Base-by-base conservation (phyloP, 768 basidiomycete species). In the Hygrocybe punicea region DNA sequence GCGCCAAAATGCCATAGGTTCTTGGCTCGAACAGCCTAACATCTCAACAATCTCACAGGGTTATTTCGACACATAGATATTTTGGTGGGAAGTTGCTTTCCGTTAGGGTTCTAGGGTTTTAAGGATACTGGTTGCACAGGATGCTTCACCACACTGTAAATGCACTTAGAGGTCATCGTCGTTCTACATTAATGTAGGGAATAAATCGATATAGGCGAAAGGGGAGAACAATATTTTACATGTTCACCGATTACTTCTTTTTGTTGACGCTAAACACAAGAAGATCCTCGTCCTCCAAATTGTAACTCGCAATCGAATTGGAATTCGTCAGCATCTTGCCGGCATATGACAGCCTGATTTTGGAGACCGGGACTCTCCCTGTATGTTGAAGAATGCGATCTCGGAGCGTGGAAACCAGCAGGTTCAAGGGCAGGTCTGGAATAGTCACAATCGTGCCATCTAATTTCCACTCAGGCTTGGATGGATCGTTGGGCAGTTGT, bases 401-500 rank as follows among this genome's bases (percentile, higher is more conserved):
- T 40, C 96, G 86, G 19, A 99, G 77, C 3, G 92, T 90, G 6
- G 92, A 91, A 57, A 98, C 89, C 45, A 95, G 75, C 45, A 93
- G 73, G 56, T 83, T 93, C 64, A 97, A 80, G 9, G 93, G 90
- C 33, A 98, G 73, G 56, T 97, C 93, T 1, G 84, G 81, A 56
- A 99, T 79, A 9, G 84, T 84, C 57, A 94, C 83, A 39, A 84
- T 74, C 52, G 78, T 80, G 0, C 94, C 95, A 65, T 96, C 85
- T 53, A 97, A 77, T 66, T 96, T 94, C 91, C 91, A 96, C 71
- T 96, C 95, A 0, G 94, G 87, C 68, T 91, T 93, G 34, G 86
- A 83, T 1, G 87, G 74, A 63, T 94, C 86, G 53, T 76, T 79
- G 1, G 96, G 94, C 61, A 99, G 77, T 67, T 95, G 92, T 3